Base-by-base conservation (phyloP, 2,329 filamentous ascomycete species). In the Xylaria multiplex region DNA sequence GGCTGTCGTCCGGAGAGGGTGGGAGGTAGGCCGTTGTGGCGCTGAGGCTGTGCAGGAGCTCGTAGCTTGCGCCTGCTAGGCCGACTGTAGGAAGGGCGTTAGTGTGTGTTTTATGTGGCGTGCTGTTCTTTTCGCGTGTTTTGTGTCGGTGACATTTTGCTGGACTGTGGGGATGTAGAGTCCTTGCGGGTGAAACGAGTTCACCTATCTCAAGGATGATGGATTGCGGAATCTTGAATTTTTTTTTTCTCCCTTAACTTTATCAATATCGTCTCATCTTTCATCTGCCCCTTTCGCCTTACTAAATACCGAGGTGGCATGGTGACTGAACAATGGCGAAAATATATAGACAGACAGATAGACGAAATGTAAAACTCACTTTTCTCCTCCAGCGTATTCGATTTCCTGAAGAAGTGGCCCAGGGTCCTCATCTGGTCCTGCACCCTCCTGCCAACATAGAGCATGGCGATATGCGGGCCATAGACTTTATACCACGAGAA, bases 401-500 rank as follows among this genome's bases (percentile, higher is more conserved):
- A 57, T 8, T 70, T 63, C 71, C 90, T 90, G 81, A 91, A 91
- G 75, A 83, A 89, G 72, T 91, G 88, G 0, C 84, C 82, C 11
- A 75, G 68, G 0, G 87, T 86, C 4, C 79, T 79, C 61, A 93
- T 80, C 54, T 83, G 77, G 16, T 83, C 73, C 66, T 90, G 87
- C 0, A 87, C 88, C 0, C 77, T 73, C 4, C 81, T 80, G 27
- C 86, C 86, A 5, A 86, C 90, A 74, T 93, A 95, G 1, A 95
- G 80, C 69, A 90, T 85, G 0, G 91, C 84, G 1, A 93, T 83
- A 71, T 94, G 92, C 0, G 92, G 91, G 0, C 91, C 92, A 74
- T 91, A 94, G 1, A 93, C 87, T 76, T 95, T 95, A 79, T 94
- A 94, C 91, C 91, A 94, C 0, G 85, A 89, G 74, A 94, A 93